phyloP scores from a whole-genome alignment of 78 protist genomes.

The Dictyostelium purpureum region DNA sequence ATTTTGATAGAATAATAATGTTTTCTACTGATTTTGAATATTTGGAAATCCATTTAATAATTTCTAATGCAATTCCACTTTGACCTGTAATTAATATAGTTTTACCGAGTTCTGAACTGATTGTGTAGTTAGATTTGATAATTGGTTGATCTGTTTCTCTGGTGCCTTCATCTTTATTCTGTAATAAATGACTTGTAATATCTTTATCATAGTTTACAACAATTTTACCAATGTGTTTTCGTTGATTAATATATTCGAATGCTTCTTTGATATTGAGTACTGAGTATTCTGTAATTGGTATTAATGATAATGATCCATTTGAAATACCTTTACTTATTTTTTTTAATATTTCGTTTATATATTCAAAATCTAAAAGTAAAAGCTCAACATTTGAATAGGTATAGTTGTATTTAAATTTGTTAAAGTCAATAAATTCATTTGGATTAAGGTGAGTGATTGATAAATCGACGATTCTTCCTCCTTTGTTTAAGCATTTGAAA shows the following conservation, averaged over 20 bases:
- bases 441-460: constrained; percentile 39
- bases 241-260: not conserved
- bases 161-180: not conserved
- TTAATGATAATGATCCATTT: not conserved
- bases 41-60: constrained; percentile 27
- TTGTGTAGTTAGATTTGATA: not conserved
- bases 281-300: not conserved
- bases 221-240: constrained; percentile 34
- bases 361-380: not conserved
- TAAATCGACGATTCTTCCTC: constrained; percentile 65
- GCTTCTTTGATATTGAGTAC: not conserved
- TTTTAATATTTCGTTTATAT: not conserved
- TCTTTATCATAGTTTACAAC: not conserved
- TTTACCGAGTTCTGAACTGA: not conserved
- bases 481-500: not conserved
- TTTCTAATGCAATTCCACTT: constrained; percentile 20
- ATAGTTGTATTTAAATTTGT: not conserved
- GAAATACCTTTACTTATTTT: not conserved
- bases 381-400: constrained; percentile 2
- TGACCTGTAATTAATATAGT: not conserved
- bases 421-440: not conserved
- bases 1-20: constrained; percentile 8
- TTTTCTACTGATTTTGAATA: not conserved
- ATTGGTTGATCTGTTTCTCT: not conserved
- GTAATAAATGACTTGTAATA: not conserved